A percentile compares a stretch with the other conserved stretches of the same genome.
Evolutionary conservation across 257 asterid species (phyloP).

Genomic region (Ilex aquifolium): DNA sequence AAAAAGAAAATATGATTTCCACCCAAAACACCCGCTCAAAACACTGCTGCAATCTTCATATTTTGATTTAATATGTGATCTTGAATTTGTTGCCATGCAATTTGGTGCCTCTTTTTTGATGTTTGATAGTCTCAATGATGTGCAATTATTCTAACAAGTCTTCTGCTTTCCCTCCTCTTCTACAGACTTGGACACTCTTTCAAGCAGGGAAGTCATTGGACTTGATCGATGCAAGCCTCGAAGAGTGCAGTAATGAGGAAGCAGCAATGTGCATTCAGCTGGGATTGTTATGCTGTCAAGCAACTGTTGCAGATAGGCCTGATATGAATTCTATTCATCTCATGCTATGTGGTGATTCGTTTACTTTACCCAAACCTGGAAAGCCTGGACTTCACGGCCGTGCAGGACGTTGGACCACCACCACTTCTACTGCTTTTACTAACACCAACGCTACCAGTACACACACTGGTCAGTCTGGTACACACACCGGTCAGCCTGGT

Average conservation of each 20-base stretch:
- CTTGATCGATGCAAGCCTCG: slow-evolving; percentile 47
- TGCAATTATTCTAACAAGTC: background rate
- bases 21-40: too few relatives aligned
- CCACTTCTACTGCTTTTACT: slow-evolving; percentile 42
- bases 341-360: slow-evolving; percentile 61
- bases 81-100: too few relatives aligned
- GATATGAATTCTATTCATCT: slow-evolving; percentile 65
- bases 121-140: background rate
- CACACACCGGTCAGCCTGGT: slow-evolving; percentile 19
- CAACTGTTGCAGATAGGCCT: slow-evolving; percentile 54
- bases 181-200: slow-evolving; percentile 57
- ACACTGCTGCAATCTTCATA: too few relatives aligned
- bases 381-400: slow-evolving; percentile 82
- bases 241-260: slow-evolving; percentile 36
- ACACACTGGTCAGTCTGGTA: slow-evolving; percentile 20
- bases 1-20: too few relatives aligned
- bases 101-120: too few relatives aligned
- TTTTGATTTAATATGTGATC: too few relatives aligned
- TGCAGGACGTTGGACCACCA: slow-evolving; percentile 39
- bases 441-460: slow-evolving; percentile 34
- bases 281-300: slow-evolving; percentile 84
- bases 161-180: slow-evolving; percentile 6
- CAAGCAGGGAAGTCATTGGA: slow-evolving; percentile 43
- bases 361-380: slow-evolving; percentile 56
- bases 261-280: slow-evolving; percentile 59